Evolutionary conservation across 176 grass and related monocot species (phyloP), one percentile per base, ranked within the genome.

Genomic region (Bothriochloa decipiens): DNA sequence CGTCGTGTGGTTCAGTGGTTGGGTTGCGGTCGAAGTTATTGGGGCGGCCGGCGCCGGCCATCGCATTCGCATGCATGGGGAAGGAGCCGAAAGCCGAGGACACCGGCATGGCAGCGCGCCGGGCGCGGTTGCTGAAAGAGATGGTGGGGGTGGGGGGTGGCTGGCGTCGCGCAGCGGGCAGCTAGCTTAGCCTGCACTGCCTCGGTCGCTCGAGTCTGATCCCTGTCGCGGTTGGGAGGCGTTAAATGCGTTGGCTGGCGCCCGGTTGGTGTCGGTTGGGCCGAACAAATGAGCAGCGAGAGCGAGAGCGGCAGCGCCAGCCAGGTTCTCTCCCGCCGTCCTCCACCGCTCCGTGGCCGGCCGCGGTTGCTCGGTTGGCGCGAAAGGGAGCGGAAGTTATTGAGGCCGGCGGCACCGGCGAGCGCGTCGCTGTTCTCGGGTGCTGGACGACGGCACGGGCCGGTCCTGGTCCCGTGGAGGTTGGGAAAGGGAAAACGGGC

Each of bases 241-340:
- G 79, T 90, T 90, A 86, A 90, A 86, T 90, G 88, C 84, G 84
- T 69, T 71, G 79, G 88, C 66, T 82, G 83, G 73, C 83, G 83
- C 45, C 66, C 66, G 67, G 84, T 50, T 78, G 84, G 64, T 79
- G 79, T 86, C 78, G 28, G 80, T 69, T 67, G 84, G 17, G 88
- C 40, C 53, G 50, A 78, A 53, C 70, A 26, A 53, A 33, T 20
- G 33, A 35, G 33, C 15, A 36, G 70, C 27, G 23, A 62, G 35
- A 41, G 57, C 36, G 70, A 73, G 70, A 73, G 70, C 32, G 68
- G 0, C 8, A 68, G 68, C 55, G 26, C 45, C 40, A n/a, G n/a
- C n/a, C n/a, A n/a, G n/a, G n/a, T n/a, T n/a, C n/a, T n/a, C n/a
- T n/a, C n/a, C n/a, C n/a, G n/a, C n/a, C n/a, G n/a, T n/a, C n/a